These are phyloP conservation scores for Gnomoniopsis sp. DNA, from an alignment of 2,329 filamentous ascomycete species.

Conservation along the genomic window DNA sequence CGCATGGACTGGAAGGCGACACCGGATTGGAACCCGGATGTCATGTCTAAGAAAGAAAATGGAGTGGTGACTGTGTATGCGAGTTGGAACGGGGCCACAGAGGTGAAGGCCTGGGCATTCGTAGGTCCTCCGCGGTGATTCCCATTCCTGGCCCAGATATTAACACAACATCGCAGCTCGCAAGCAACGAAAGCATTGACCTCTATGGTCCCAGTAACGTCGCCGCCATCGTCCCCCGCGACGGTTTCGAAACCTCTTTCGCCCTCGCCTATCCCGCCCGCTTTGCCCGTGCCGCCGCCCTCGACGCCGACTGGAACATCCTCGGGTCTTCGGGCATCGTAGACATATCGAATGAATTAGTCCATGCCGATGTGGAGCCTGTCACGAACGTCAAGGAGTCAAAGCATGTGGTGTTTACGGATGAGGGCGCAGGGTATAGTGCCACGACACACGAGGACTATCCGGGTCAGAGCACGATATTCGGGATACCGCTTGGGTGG, in stretches of 20 bases:
- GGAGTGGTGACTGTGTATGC: constrained; percentile 16
- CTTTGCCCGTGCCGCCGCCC: constrained; percentile 3
- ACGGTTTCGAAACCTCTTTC: constrained; percentile 6
- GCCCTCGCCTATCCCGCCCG: not conserved
- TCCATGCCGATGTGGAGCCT: not conserved
- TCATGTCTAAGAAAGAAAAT: constrained; percentile 16
- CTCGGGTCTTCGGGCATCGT: constrained; percentile 9
- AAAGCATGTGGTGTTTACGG: not conserved
- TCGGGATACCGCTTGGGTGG: not conserved
- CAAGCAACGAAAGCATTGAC: not conserved
- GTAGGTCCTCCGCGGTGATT: not conserved
- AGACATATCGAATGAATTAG: not conserved
- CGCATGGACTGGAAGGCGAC: constrained; percentile 16
- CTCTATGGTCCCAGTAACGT: constrained; percentile 2
- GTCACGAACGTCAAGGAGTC: not conserved
- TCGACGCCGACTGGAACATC: not conserved
- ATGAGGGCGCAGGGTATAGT: not conserved
- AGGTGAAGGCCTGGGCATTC: constrained; percentile 16
- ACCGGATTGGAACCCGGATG: constrained; percentile 8
- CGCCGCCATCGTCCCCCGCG: constrained; percentile 1
- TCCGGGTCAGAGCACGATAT: not conserved
- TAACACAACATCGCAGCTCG: not conserved
- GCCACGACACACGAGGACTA: not conserved
- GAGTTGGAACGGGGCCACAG: constrained; percentile 22
- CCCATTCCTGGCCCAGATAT: not conserved